Base-by-base conservation (phyloP, 768 basidiomycete species). In the Phaeolepiota aurea region DNA sequence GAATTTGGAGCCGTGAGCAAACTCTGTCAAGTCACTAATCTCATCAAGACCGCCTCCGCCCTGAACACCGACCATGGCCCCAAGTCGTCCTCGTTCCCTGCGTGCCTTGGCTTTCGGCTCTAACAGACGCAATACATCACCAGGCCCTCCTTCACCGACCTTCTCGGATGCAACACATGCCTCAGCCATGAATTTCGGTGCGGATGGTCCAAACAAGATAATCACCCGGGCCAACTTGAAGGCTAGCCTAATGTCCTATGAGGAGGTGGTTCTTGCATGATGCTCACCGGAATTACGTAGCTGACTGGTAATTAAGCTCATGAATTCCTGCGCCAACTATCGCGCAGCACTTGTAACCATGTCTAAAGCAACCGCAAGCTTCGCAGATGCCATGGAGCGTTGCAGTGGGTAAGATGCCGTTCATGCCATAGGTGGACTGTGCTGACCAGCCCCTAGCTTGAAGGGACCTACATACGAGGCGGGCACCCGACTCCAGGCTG, bases 321-420 rank as follows among this genome's bases (percentile, higher is more conserved):
- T 92, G 67, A 74, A 61, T 46, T 71, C 77, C 43, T 85, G 84
- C 42, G 77, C 87, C 25, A 73, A 70, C 34, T 97, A 94, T 67
- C 83, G 90, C 41, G 65, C 77, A 14, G 87, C 87, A 14, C 70
- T 97, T 41, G 61, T 89, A 44, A 73, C 76, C 20, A 80, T 94
- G 77, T 85, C 87, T 25, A 79, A 77, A 41, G 88, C 80, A 14
- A 88, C 87, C 5, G 86, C 89, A 32, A 71, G 72, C 2, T 89
- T 96, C 52, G 92, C 92, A 23, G 79, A 85, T 57, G 82, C 91
- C 18, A 74, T 94, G 74, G 82, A 88, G 60, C 70, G 72, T 41
- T 92, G 90, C 46, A 78, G 90, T 41, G 76, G 79, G 88, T 91
- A 54, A 45, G 81, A 64, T 36, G 28, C n/a, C n/a, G 5, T 14